These are phyloP conservation scores for Ampelocalamus luodianensis DNA, from an alignment of 176 grass and related monocot genomes.

Conservation along the genomic window DNA sequence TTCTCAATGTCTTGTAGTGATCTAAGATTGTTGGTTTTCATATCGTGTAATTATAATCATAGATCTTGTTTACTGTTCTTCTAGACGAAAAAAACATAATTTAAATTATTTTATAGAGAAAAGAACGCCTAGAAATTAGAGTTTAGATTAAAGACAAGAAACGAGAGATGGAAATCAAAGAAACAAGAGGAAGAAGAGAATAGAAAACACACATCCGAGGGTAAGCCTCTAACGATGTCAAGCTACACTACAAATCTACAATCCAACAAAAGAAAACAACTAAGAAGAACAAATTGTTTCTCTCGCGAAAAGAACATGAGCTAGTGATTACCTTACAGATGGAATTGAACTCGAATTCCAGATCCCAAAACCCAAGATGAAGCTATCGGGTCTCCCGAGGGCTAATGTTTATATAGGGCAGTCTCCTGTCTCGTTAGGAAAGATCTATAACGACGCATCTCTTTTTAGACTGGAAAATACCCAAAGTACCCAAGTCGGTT, in stretches of 20 bases:
- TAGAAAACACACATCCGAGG: background rate
- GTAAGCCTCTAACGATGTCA: background rate
- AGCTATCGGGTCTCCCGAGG: background rate
- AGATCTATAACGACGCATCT: background rate
- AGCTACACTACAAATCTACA: no score
- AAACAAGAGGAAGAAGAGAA: background rate
- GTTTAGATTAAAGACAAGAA: background rate
- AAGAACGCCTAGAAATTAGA: no score
- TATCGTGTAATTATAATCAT: background rate
- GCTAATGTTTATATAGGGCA: background rate
- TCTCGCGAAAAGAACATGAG: background rate
- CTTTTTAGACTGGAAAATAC: background rate
- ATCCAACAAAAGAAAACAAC: background rate
- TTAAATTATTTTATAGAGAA: no score
- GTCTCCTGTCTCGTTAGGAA: background rate
- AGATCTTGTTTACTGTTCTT: background rate
- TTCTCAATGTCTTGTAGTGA: no score
- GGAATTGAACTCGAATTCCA: background rate
- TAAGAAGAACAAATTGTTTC: background rate
- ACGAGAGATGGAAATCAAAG: background rate
- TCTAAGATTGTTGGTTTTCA: background rate
- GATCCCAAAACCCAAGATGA: conserved; percentile 4
- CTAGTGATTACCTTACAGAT: background rate
- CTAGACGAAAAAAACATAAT: no score
- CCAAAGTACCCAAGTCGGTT: background rate